Conservation (phyloP, 352 stramenopile species). For the Thraustochytrium sp. region DNA sequence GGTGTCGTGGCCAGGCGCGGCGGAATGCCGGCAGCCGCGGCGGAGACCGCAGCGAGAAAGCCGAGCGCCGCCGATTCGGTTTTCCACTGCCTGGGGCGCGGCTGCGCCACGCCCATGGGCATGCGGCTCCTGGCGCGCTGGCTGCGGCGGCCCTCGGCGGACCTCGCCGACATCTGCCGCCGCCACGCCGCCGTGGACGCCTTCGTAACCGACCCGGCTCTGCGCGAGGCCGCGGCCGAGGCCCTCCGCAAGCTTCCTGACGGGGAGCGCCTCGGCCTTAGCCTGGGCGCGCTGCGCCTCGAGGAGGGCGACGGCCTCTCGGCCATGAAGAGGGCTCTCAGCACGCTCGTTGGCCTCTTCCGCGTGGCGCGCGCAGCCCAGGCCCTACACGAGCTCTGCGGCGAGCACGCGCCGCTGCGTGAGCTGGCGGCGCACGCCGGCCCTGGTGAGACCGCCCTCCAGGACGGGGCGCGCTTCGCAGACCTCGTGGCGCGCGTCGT, state of each 20-base stretch:
- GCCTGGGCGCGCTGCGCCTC: constrained; percentile 14
- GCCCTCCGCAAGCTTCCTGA: constrained; percentile 53
- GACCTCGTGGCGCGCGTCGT: not conserved
- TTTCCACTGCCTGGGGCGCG: not conserved
- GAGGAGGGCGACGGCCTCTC: constrained; percentile 13
- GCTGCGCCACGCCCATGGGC: not conserved
- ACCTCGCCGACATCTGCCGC: constrained; percentile 70
- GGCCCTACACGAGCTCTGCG: not conserved
- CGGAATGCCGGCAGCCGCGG: not conserved
- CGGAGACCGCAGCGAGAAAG: not conserved
- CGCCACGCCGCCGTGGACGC: constrained; percentile 82
- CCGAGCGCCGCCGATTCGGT: not conserved
- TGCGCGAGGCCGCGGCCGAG: constrained; percentile 67
- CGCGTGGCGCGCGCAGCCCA: not conserved
- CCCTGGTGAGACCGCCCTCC: not conserved
- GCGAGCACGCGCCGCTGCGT: not conserved
- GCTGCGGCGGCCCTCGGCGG: constrained; percentile 90
- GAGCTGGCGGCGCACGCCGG: not conserved
- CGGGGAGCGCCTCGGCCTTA: not conserved
- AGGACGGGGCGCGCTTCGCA: not conserved
- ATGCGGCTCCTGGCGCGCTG: constrained; percentile 80
- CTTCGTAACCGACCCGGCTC: constrained; percentile 76
- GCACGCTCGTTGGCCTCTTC: not conserved
- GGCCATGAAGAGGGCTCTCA: not conserved
- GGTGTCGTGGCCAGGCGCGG: not conserved